Evolutionary conservation across 1,139 yeast species (phyloP).

Genomic region (Pichia sp.): DNA sequence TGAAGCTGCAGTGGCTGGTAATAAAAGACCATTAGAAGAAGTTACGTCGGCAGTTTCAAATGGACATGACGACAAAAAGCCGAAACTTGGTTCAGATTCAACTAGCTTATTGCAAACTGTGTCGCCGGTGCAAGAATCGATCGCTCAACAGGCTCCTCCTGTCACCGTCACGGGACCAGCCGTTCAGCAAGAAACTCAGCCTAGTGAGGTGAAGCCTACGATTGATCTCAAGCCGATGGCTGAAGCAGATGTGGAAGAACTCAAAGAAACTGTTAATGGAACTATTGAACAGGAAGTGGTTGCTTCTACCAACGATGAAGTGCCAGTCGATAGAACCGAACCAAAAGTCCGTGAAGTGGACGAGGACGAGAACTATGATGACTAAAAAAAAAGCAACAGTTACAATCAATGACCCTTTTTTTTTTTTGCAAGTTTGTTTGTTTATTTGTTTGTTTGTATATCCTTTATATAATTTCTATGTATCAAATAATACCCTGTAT

Average conservation of each 20-base stretch:
- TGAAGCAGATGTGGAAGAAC: conserved; percentile 28
- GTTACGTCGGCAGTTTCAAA: too few relatives aligned
- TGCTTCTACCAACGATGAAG: neutral
- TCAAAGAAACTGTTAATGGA: conserved; percentile 1
- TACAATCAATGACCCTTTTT: too few relatives aligned
- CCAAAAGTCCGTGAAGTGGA: conserved; percentile 63
- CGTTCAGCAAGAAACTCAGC: neutral
- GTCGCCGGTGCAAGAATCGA: too few relatives aligned
- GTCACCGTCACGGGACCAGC: neutral
- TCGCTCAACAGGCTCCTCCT: too few relatives aligned
- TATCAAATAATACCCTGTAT: neutral
- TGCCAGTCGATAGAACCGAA: neutral
- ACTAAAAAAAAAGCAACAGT: conserved; percentile 17
- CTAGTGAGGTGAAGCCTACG: conserved; percentile 1
- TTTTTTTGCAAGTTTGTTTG: too few relatives aligned
- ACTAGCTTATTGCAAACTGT: too few relatives aligned
- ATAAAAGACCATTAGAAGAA: too few relatives aligned
- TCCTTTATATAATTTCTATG: too few relatives aligned
- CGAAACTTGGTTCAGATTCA: too few relatives aligned
- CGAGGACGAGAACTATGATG: conserved; percentile 82
- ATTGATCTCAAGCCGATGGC: conserved; percentile 35
- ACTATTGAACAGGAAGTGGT: conserved; percentile 26
- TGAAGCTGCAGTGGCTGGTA: too few relatives aligned
- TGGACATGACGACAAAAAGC: too few relatives aligned
- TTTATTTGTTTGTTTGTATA: too few relatives aligned